Percentiles rank a stretch among this genome's conserved stretches.
These are phyloP conservation scores for Lodderomyces elongisporus DNA, from an alignment of 1,139 yeast species.

Conservation along the genomic window DNA sequence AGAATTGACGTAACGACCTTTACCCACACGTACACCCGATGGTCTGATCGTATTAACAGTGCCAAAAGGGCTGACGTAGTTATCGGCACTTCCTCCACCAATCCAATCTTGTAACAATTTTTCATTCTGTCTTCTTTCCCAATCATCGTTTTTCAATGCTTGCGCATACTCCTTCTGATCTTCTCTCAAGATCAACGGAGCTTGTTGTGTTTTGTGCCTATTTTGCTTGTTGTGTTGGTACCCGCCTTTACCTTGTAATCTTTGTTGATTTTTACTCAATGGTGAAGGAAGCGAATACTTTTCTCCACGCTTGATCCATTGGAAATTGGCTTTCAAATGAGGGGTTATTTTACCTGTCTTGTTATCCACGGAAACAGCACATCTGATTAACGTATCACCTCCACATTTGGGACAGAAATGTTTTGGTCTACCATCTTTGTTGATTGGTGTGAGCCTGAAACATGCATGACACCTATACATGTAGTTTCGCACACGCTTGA, in stretches of 20 bases:
- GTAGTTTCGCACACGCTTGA: slow-evolving; percentile 79
- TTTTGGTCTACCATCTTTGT: slow-evolving; percentile 67
- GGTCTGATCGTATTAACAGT: slow-evolving; percentile 57
- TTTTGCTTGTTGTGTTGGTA: slow-evolving; percentile 62
- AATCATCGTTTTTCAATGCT: slow-evolving; percentile 80
- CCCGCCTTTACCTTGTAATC: slow-evolving; percentile 66
- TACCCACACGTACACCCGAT: slow-evolving; percentile 74
- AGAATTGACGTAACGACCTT: slow-evolving; percentile 76
- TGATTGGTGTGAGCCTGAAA: slow-evolving; percentile 73
- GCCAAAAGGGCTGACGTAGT: slow-evolving; percentile 82
- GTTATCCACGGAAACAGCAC: slow-evolving; percentile 82
- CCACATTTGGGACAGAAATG: slow-evolving; percentile 98
- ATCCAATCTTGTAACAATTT: slow-evolving; percentile 83
- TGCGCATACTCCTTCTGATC: slow-evolving; percentile 92
- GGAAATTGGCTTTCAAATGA: slow-evolving; percentile 86
- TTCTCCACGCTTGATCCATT: slow-evolving; percentile 91
- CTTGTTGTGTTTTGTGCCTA: slow-evolving; percentile 47
- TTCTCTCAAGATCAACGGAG: slow-evolving; percentile 66
- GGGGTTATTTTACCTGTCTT: slow-evolving; percentile 80
- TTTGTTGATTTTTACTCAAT: slow-evolving; percentile 57
- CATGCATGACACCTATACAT: slow-evolving; percentile 98
- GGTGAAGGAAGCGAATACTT: slow-evolving; percentile 72
- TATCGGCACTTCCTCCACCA: slow-evolving; percentile 93
- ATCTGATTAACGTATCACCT: slow-evolving; percentile 81
- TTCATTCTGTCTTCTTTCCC: slow-evolving; percentile 85